Base-by-base conservation (phyloP, 495 filamentous ascomycete genomes). In the Neurospora hispaniola region DNA sequence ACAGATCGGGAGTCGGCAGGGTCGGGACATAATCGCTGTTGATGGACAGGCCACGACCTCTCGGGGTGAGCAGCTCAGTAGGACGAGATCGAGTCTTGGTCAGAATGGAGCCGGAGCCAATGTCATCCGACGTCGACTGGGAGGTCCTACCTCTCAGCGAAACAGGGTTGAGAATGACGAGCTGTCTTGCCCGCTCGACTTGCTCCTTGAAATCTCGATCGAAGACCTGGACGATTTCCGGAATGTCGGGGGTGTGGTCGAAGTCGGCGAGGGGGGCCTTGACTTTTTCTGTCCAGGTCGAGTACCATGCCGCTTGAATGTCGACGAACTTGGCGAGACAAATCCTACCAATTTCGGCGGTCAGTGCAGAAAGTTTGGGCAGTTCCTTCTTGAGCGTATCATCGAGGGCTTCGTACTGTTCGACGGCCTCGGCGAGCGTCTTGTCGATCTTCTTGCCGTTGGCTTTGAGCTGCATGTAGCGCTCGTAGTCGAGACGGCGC, bases 311-410 rank as follows among this genome's bases (percentile, higher is more conserved):
- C 3, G 87, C 83, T 74, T 98, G 94, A 46, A 97, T 89, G 72
- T 91, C 85, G 70, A 97, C 87, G 76, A 98, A 93, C 77, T 92
- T 93, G 72, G 86, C 87, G 42, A 97, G 82, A 73, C 92, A 94
- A 0, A 90, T 89, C 74, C 94, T 90, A 74, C 94, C 91, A 68
- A 97, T 81, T 76, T 90, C 91, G 70, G 89, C 90, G 1, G 94
- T 97, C 69, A 94, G 80, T 12, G 81, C 81, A 73, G 93, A 97
- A 14, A 99, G 88, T 77, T 90, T 92, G 12, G 96, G 96, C 38
- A 99, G 85, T 76, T 98, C 95, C 54, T 94, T 90, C 80, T 97
- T 98, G 72, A 98, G 84, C 0, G 94, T 91, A 42, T 97, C 92
- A 75, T 98, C 98, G 70, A 98, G 84, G 9, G 94, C 94, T 70